A percentile compares a stretch with the other conserved stretches of the same genome.
Evolutionary conservation across 140 eudicot genomes (phyloP).

Genomic region (Erigeron philadelphicus): DNA sequence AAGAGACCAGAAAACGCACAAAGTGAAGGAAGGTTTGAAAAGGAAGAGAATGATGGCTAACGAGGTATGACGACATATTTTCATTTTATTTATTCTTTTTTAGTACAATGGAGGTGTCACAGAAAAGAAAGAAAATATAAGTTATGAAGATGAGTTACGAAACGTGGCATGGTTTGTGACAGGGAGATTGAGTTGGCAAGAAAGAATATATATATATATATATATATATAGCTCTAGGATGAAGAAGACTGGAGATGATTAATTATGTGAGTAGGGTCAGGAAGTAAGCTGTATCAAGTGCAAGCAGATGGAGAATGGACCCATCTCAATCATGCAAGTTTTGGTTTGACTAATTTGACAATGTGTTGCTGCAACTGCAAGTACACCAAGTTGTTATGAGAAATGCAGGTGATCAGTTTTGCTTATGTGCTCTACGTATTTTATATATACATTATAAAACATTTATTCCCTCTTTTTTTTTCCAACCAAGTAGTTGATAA

Average conservation of each 20-base stretch:
- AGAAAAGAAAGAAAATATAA: constrained; percentile 21
- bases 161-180: constrained; percentile 24
- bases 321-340: constrained; percentile 21
- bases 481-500: no score
- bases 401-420: not conserved
- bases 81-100: not conserved
- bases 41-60: constrained; percentile 48
- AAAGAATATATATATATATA: not conserved
- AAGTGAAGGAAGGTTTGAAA: constrained; percentile 38
- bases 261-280: constrained; percentile 20
- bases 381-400: not conserved
- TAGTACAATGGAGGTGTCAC: not conserved
- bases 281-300: constrained; percentile 13
- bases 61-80: constrained; percentile 23
- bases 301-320: constrained; percentile 29
- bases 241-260: constrained; percentile 2
- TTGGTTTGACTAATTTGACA: constrained; percentile 17
- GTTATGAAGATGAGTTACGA: not conserved
- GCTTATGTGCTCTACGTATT: not conserved
- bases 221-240: not conserved
- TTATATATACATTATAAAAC: not conserved
- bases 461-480: no score
- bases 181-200: constrained; percentile 24
- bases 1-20: constrained; percentile 46
- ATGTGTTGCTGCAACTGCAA: not conserved